Evolutionary conservation across 148 eudicot species (phyloP), one percentile per base, ranked within the genome.

Genomic region (Pouteria glomerata): DNA sequence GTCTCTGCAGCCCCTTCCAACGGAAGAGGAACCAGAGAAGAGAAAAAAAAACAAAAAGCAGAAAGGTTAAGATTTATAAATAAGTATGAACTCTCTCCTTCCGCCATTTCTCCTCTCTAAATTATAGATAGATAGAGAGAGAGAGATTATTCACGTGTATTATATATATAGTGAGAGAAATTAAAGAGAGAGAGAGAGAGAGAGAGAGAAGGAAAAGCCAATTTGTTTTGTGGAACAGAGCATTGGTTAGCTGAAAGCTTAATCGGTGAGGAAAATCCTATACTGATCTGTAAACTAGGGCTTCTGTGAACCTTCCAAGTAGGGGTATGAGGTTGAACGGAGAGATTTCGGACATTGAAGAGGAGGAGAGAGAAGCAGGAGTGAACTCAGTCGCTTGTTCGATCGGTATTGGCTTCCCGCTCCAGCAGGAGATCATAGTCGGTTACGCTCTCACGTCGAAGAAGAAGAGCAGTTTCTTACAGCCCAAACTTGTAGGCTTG

Each of bases 401-500:
- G 31, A 24, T 51, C 72, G 61, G 47, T 1, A 61, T 52, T 37
- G 72, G 57, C 56, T 66, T 66, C 16, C 55, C 70, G n/a, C 70
- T 35, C 31, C 41, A 78, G 34, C 78, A 71, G 47, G 73, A 73
- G 42, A 73, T 87, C 30, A 82, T 89, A 1, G 94, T 89, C 70
- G 94, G 94, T 19, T 89, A 89, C 61, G 90, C 89, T 60, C 82
- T 89, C 41, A 89, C 94, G 14, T 62, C 87, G 1, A 89, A 89
- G 88, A 89, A 89, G 68, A 85, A 80, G 74, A 78, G 78, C 80
- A 89, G 94, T 74, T 89, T 89, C 55, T 85, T 89, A 82, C 94
- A 89, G 77, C 91, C 94, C 31, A 81, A 85, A 65, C 80, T 89
- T 51, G 76, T 85, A 45, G 15, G 73, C 37, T 69, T 87, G 42